Base-by-base conservation (phyloP, 352 stramenopile genomes). In the Pseudoperonospora humuli region DNA sequence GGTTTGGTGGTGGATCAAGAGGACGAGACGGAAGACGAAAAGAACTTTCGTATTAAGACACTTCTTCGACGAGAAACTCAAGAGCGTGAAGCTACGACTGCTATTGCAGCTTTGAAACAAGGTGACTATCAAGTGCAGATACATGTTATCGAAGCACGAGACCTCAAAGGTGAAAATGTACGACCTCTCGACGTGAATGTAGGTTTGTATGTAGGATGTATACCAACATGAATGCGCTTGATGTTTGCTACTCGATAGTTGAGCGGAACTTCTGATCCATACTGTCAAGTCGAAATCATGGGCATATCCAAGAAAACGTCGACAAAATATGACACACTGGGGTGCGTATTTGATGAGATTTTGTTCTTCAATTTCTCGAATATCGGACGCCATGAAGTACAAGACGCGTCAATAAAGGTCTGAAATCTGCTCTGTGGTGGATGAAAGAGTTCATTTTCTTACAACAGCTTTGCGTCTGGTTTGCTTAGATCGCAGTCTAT, bases 281-380 rank as follows among this genome's bases (percentile, higher is more conserved):
- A 95, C 27, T 88, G 86, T 5, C 79, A 84, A 48, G 78, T 86
- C 13, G 78, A 89, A 25, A 69, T 91, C 1, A 58, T 95, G 37
- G 74, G 64, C 0, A 23, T 57, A 3, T 71, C 70, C 29, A 86
- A 92, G 45, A 93, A 83, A 42, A 85, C 78, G 5, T 81, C 83
- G 6, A 89, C 70, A 8, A 90, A 87, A 37, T 78, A 75, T 37
- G 63, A 84, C 18, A 90, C 81, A 7, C 65, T 95, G 17, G 78
- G 69, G 0, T 91, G 75, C 21, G 85, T 96, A 1, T 96, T 95
- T 49, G 89, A 97, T 36, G 85, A 97, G 48, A 72, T 86, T 5
- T 52, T 96, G 14, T 95, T 96, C 35, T 94, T 96, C 40, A 75
- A 95, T 35, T 87, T 96, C 28, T 52, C 70, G 4, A 84, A 95